Base-by-base conservation (phyloP, 2,329 filamentous ascomycete genomes). In the Dactylellina drechsleri region DNA sequence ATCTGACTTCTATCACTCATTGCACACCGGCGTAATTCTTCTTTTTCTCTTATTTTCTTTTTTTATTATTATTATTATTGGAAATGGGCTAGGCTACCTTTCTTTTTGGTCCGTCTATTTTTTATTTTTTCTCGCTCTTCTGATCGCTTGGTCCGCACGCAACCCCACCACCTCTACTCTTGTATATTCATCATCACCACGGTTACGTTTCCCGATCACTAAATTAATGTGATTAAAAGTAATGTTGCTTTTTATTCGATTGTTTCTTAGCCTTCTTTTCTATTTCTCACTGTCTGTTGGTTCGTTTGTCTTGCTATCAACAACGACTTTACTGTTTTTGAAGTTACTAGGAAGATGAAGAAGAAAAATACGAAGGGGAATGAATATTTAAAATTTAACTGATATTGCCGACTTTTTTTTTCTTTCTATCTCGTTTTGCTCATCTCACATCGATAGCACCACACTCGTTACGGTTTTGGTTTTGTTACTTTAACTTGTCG, bases 11-110 rank as follows among this genome's bases (percentile, higher is more conserved):
- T 81, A 72, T 60, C 61, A 77, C 76, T 76, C 66, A 53, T 70
- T 66, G 77, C 77, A 77, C 79, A 77, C 74, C 78, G 78, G 76
- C 76, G 76, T 79, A 77, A 78, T 64, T 64, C 59, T 77, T 52
- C 61, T 77, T 74, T 60, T 74, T 4, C 23, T 23, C 6, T 36
- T 8, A 2, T 10, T 36, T 36, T 8, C 6, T 36, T 5, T 7
- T 36, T 36, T 36, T n/a, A n/a, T n/a, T n/a, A n/a, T 36, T 7
- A 36, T 36, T 36, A 7, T 70, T 77, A 68, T 77, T 76, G 76
- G 77, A 77, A 77, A 77, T 77, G 68, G 77, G 79, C 77, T 56
- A 61, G 54, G 66, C 65, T 66, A 56, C 59, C 73, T 66, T 53
- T 57, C 28, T 49, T 68, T 36, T 36, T 36, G 31, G 31, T 36